Evolutionary conservation across 805 yeast species (phyloP).

Genomic region (Teunomyces lycoperdinae): DNA sequence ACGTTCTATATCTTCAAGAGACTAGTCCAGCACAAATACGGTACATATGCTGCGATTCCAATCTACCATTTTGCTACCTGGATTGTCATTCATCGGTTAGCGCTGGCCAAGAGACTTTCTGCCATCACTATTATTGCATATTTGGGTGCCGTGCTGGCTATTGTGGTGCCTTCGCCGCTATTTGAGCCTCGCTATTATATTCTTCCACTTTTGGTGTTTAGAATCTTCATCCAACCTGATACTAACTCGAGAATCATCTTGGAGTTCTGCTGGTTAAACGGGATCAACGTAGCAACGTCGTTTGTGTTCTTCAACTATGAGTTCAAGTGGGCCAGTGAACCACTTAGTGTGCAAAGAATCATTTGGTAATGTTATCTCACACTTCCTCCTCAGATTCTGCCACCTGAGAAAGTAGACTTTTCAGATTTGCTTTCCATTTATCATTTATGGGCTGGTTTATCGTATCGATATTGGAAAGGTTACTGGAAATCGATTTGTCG

Average conservation of each 20-base stretch:
- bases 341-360: slow-evolving; percentile 63
- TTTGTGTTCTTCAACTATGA: slow-evolving; percentile 57
- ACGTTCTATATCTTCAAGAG: slow-evolving; percentile 81
- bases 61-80: slow-evolving; percentile 63
- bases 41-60: slow-evolving; percentile 54
- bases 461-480: slow-evolving; percentile 24
- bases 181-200: slow-evolving; percentile 94
- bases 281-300: slow-evolving; percentile 53
- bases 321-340: slow-evolving; percentile 67
- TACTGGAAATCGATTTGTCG: slow-evolving; percentile 31
- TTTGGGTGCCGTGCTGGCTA: slow-evolving; percentile 49
- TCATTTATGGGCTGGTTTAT: slow-evolving; percentile 11
- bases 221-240: slow-evolving; percentile 52
- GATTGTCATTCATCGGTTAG: slow-evolving; percentile 20
- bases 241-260: slow-evolving; percentile 35
- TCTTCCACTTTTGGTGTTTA: slow-evolving; percentile 73
- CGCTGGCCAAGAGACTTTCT: slow-evolving; percentile 8
- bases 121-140: slow-evolving; percentile 48
- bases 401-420: slow-evolving; percentile 1
- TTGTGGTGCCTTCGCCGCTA: slow-evolving; percentile 85
- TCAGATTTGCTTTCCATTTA: background rate
- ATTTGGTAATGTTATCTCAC: slow-evolving; percentile 64
- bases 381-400: slow-evolving; percentile 2
- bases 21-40: slow-evolving; percentile 50
- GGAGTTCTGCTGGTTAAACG: slow-evolving; percentile 64